Percentiles rank a stretch among this genome's conserved stretches.
These are phyloP conservation scores for Triticum urartu DNA, from an alignment of 176 grass and related monocot genomes.

Conservation along the genomic window DNA sequence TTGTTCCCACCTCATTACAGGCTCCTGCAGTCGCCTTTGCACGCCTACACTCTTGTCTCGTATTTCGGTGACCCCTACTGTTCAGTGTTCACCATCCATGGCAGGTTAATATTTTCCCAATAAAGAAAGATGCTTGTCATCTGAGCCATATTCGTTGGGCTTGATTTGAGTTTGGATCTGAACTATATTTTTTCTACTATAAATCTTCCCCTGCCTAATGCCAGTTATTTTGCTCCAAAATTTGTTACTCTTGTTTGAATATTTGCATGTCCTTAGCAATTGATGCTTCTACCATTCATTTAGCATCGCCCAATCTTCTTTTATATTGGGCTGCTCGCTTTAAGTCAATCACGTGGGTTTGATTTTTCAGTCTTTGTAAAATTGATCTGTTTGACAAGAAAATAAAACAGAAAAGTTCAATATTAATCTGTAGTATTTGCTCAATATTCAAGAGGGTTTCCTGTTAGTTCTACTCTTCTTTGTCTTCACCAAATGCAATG, in stretches of 20 bases:
- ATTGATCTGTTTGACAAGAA: not conserved
- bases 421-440: not conserved
- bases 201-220: not conserved
- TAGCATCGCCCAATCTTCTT: not conserved
- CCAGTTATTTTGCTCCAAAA: not conserved
- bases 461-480: not conserved
- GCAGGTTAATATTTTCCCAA: not conserved
- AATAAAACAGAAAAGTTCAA: not conserved
- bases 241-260: not conserved
- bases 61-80: not conserved
- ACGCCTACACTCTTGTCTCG: not conserved
- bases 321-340: not conserved
- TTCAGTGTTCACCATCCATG: not conserved
- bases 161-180: slow-evolving; percentile 12
- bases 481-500: slow-evolving; percentile 3
- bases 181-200: not conserved
- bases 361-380: not conserved
- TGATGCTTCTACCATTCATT: not conserved
- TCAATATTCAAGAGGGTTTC: not conserved
- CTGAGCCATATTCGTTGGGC: not conserved
- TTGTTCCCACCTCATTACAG: not conserved
- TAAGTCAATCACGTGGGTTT: not conserved
- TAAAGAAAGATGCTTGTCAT: not conserved
- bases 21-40: not conserved
- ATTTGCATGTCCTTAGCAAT: not conserved